Evolutionary conservation across 345 rosid genomes (phyloP).

Genomic region (Gossypium thurberi): DNA sequence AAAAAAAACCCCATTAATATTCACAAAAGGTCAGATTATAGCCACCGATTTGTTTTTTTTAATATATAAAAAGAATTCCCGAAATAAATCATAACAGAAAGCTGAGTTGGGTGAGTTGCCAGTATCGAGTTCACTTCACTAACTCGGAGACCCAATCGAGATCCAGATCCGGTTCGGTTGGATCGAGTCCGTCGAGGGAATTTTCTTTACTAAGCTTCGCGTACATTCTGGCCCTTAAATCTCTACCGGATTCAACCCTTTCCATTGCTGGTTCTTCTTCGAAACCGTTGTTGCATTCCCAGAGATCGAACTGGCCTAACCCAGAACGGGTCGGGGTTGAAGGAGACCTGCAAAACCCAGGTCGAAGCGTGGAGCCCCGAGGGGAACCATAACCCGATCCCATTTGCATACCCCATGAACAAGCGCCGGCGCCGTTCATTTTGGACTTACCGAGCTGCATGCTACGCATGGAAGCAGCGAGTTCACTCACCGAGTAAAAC

Average conservation of each 20-base stretch:
- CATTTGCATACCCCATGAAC: constrained; percentile 32
- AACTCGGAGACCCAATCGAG: constrained; percentile 43
- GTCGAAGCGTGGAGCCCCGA: constrained; percentile 27
- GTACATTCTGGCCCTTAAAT: constrained; percentile 45
- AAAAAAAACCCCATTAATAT: constrained; percentile 13
- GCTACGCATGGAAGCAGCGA: constrained; percentile 37
- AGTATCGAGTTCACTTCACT: constrained; percentile 22
- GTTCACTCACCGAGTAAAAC: constrained; percentile 22
- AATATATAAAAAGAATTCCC: not conserved
- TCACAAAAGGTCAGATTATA: constrained; percentile 22
- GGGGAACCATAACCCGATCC: constrained; percentile 34
- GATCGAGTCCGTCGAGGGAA: constrained; percentile 27
- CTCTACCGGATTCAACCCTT: constrained; percentile 62
- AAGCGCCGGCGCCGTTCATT: constrained; percentile 18
- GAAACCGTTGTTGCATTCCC: constrained; percentile 23
- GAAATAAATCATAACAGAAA: constrained; percentile 3
- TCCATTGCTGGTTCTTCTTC: constrained; percentile 53
- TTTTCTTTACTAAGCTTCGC: constrained; percentile 50
- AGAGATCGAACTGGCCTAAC: constrained; percentile 17
- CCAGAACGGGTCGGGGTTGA: constrained; percentile 27
- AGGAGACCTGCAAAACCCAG: constrained; percentile 26
- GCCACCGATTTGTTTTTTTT: constrained; percentile 13
- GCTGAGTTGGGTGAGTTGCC: not conserved
- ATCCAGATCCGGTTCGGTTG: constrained; percentile 27
- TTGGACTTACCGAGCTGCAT: constrained; percentile 31